Evolutionary conservation across 1,139 yeast species (phyloP), one percentile per base, ranked within the genome.

Genomic region (Candida freyschussii): DNA sequence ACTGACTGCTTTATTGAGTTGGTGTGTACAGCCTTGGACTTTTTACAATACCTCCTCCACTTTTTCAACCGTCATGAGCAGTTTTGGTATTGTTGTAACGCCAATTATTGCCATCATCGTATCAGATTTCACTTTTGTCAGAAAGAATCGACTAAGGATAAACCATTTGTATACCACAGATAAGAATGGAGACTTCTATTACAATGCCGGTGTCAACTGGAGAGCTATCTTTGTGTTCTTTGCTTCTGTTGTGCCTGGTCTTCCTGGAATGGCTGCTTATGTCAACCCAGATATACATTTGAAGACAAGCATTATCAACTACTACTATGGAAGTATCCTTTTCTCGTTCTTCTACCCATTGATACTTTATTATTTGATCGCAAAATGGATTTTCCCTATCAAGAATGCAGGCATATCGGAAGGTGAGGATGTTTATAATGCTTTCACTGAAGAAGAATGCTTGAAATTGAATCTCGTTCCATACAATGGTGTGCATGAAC

Each of bases 21-120:
- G 65, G 66, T 55, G 51, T 13, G 53, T 51, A 14, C 63, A 59
- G 33, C 67, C 67, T 8, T 62, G 67, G 67, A 40, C 41, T n/a
- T 61, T 61, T 35, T 61, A 52, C 41, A 59, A 60, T 37, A 55
- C 65, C 2, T 46, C 60, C 2, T 55, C 62, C 1, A 47, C 59
- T 1, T 62, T 62, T 36, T 36, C 55, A 11, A 44, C 50, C 6
- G 64, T 59, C 7, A 59, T 61, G 62, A 47, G 59, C 10, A 52
- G 63, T 8, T 61, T 61, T 41, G 55, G 60, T 21, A 56, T 60
- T 18, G 37, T 57, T 29, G 44, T 58, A 16, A 55, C 60, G 12
- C 66, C 66, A 17, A 45, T 60, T 15, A 47, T 59, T 25, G 62
- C 56, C 4, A 52, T 57, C 17, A 45, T 59, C 30, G 42, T 60